These are phyloP conservation scores for Scenedesmus sp. DNA, from an alignment of 163 green algal genomes.

Conservation along the genomic window DNA sequence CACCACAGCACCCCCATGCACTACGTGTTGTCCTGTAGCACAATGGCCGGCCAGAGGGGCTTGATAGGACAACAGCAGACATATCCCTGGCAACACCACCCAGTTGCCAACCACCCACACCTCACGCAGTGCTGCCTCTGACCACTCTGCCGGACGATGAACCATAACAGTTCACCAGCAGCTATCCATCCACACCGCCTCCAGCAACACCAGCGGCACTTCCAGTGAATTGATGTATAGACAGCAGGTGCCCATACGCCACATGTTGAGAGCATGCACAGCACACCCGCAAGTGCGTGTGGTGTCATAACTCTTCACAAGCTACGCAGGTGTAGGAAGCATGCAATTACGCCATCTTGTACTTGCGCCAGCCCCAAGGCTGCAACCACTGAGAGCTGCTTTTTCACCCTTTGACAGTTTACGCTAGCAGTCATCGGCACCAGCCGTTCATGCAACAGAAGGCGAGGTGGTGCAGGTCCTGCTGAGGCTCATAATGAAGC, in stretches of 20 bases:
- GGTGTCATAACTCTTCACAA: not conserved
- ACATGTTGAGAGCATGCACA: not conserved
- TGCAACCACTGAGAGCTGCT: not conserved
- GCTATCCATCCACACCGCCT: not conserved
- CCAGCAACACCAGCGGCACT: not conserved
- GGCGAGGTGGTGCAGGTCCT: not conserved
- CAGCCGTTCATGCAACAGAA: not conserved
- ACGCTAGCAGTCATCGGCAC: not conserved
- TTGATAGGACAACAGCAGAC: not conserved
- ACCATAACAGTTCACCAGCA: not conserved
- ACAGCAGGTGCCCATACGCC: not conserved
- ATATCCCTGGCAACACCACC: not conserved
- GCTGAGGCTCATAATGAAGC: not conserved
- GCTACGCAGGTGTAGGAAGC: not conserved
- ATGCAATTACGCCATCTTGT: not conserved
- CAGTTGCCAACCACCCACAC: not conserved
- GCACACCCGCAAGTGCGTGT: not conserved
- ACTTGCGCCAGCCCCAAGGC: not conserved
- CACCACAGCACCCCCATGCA: not conserved
- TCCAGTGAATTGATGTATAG: not conserved
- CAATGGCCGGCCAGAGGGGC: not conserved
- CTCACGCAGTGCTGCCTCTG: not conserved
- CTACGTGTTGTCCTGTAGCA: not conserved
- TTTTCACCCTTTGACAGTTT: not conserved
- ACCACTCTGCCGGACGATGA: not conserved